phyloP scores from a whole-genome alignment of 192 early-diverging fungal genomes.

The Neocallimastix lanati region DNA sequence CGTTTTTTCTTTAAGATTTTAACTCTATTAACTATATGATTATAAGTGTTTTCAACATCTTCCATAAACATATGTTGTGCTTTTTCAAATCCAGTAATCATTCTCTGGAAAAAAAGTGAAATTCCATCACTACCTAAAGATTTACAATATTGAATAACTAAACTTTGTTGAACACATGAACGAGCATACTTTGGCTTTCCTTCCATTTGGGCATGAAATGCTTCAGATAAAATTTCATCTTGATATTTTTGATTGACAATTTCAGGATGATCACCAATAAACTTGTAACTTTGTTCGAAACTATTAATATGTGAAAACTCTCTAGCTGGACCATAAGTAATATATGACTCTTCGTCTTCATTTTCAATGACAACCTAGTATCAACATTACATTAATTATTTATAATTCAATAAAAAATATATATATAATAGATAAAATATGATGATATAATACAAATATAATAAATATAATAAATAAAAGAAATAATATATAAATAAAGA shows the following conservation, averaged over 20 bases:
- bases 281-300: constrained; percentile 16
- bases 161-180: constrained; percentile 59
- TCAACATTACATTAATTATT: too few relatives aligned
- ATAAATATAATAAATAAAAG: too few relatives aligned
- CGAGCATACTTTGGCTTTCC: constrained; percentile 45
- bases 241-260: constrained; percentile 49
- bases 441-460: too few relatives aligned
- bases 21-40: constrained; percentile 59
- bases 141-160: constrained; percentile 70
- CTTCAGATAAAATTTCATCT: constrained; percentile 72
- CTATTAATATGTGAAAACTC: neutral
- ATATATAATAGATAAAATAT: too few relatives aligned
- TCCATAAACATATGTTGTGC: constrained; percentile 63
- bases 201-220: constrained; percentile 55
- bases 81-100: constrained; percentile 14
- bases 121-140: constrained; percentile 69
- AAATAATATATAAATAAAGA: too few relatives aligned
- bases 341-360: constrained; percentile 13
- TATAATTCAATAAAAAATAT: too few relatives aligned
- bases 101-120: constrained; percentile 60
- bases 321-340: constrained; percentile 13
- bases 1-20: constrained; percentile 37
- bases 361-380: neutral
- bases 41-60: constrained; percentile 70
- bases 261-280: constrained; percentile 46